Conservation (phyloP, 1,139 yeast genomes). For the Blastobotrys proliferans region DNA sequence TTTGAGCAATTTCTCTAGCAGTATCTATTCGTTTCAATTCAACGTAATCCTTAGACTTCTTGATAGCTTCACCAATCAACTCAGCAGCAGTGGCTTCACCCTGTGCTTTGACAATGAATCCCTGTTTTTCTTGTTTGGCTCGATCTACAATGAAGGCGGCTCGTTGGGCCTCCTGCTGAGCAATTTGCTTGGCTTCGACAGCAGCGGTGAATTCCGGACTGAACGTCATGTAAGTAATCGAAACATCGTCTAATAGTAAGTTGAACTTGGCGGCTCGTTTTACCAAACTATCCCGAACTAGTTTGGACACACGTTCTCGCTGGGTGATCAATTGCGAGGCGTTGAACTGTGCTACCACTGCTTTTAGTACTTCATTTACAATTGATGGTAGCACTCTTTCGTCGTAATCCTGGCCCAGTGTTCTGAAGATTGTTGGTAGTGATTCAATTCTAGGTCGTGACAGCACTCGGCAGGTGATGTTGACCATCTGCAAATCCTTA, state of each 20-base stretch:
- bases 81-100: slow-evolving; percentile 99
- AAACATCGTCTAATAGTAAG: slow-evolving; percentile 87
- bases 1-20: slow-evolving; percentile 90
- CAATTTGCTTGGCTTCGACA: slow-evolving; percentile 97
- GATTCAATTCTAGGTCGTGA: slow-evolving; percentile 80
- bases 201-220: slow-evolving; percentile 98
- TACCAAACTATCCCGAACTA: slow-evolving; percentile 84
- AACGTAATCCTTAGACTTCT: slow-evolving; percentile 90
- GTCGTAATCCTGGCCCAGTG: slow-evolving; percentile 91
- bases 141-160: slow-evolving; percentile 96
- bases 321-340: slow-evolving; percentile 97
- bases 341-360: slow-evolving; percentile 97
- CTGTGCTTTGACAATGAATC: slow-evolving; percentile 90
- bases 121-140: slow-evolving; percentile 96
- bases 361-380: slow-evolving; percentile 92
- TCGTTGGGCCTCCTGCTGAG: slow-evolving; percentile 98
- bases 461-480: slow-evolving; percentile 94
- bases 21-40: slow-evolving; percentile 96
- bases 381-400: slow-evolving; percentile 95
- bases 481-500: slow-evolving; percentile 97
- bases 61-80: slow-evolving; percentile 97
- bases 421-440: slow-evolving; percentile 81
- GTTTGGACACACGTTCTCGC: slow-evolving; percentile 90
- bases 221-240: slow-evolving; percentile 92
- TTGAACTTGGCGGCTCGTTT: slow-evolving; percentile 91